These are phyloP conservation scores for Hanseniaspora vineae DNA, from an alignment of 805 yeast species.

Conservation along the genomic window DNA sequence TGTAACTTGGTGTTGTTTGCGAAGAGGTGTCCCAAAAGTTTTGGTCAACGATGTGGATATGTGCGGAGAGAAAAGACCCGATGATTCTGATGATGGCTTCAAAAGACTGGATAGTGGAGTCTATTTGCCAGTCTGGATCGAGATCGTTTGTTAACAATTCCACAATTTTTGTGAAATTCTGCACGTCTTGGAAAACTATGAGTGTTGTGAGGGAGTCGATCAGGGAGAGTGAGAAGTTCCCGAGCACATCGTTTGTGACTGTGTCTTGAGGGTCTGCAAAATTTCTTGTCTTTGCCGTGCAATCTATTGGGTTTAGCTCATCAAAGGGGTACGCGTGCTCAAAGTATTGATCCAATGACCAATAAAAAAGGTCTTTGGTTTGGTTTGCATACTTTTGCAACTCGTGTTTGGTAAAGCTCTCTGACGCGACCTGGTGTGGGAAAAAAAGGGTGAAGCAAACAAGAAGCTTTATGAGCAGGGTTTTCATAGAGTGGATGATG, in stretches of 20 bases:
- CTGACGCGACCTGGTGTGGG: slow-evolving; percentile 7
- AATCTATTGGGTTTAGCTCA: slow-evolving; percentile 63
- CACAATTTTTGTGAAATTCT: slow-evolving; percentile 36
- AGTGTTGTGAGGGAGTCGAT: slow-evolving; percentile 72
- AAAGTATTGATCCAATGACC: slow-evolving; percentile 65
- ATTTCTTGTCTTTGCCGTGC: slow-evolving; percentile 59
- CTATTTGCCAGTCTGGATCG: slow-evolving; percentile 28
- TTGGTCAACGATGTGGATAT: slow-evolving; percentile 31
- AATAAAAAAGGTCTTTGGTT: slow-evolving; percentile 48
- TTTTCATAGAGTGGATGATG: no score
- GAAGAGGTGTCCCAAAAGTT: not conserved
- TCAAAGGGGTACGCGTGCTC: slow-evolving; percentile 66
- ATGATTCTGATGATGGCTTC: slow-evolving; percentile 72
- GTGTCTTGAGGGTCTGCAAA: slow-evolving; percentile 37
- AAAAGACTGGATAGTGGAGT: slow-evolving; percentile 74
- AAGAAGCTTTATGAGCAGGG: no score
- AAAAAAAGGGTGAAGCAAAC: not conserved
- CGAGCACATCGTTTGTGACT: slow-evolving; percentile 69
- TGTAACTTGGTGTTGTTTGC: slow-evolving; percentile 12
- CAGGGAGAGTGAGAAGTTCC: slow-evolving; percentile 68
- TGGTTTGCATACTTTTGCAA: slow-evolving; percentile 26
- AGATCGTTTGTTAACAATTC: slow-evolving; percentile 27
- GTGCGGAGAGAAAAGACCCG: slow-evolving; percentile 74
- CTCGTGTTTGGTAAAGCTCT: slow-evolving; percentile 21
- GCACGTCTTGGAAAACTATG: slow-evolving; percentile 55